Evolutionary conservation across 306 rosid species (phyloP).

Genomic region (Sicyos baderoa): DNA sequence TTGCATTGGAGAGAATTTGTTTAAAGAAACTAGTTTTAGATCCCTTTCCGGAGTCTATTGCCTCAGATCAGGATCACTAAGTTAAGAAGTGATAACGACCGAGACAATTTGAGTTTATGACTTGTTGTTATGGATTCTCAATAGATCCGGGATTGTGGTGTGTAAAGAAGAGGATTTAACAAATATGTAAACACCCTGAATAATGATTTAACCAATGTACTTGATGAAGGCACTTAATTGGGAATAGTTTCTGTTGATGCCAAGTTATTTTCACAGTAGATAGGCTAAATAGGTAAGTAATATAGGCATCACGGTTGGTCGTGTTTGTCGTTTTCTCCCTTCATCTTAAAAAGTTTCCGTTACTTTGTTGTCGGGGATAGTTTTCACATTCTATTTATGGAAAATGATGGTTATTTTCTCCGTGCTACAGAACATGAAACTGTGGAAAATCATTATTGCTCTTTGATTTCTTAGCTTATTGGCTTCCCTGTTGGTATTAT

Average conservation of each 20-base stretch:
- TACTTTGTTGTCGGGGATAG: not conserved
- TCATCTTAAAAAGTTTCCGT: not conserved
- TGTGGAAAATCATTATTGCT: not conserved
- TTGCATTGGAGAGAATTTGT: slow-evolving; percentile 6
- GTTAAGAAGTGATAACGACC: not conserved
- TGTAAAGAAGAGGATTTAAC: not conserved
- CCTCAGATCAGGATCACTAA: not conserved
- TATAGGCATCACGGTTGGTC: not conserved
- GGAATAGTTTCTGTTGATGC: not conserved
- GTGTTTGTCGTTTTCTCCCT: not conserved
- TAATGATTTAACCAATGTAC: not conserved
- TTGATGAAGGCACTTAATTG: not conserved
- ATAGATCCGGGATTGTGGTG: not conserved
- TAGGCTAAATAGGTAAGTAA: not conserved
- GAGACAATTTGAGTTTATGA: not conserved
- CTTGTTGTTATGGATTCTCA: not conserved
- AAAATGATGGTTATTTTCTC: not conserved
- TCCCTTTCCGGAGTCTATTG: not conserved
- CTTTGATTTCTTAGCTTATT: not conserved
- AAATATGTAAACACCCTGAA: not conserved
- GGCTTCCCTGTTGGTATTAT: not conserved
- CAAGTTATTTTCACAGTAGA: not conserved
- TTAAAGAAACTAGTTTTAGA: not conserved
- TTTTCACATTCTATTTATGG: not conserved
- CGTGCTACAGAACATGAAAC: not conserved